phyloP scores from a whole-genome alignment of 306 rosid genomes.

The Sphenostylis stenocarpa region DNA sequence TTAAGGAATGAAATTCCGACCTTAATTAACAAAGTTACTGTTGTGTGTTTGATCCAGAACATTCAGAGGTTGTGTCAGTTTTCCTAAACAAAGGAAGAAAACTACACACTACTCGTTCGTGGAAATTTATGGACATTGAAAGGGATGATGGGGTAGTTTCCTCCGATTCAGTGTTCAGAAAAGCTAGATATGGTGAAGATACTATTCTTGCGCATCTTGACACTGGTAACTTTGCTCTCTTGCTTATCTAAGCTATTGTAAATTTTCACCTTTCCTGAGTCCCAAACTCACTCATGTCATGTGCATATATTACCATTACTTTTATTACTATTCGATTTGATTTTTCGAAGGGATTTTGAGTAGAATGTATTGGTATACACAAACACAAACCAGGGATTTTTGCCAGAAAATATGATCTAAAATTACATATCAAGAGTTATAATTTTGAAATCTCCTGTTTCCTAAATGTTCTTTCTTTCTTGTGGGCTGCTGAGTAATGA shows the following conservation, averaged over 20 bases:
- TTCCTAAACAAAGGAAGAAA: constrained; percentile 64
- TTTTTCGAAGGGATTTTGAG: background rate
- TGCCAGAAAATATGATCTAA: too few relatives aligned
- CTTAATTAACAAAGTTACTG: background rate
- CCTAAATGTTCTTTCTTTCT: constrained; percentile 11
- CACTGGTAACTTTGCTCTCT: constrained; percentile 46
- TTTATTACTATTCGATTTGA: background rate
- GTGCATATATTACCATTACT: background rate
- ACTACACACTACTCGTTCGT: constrained; percentile 78
- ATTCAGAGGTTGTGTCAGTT: constrained; percentile 63
- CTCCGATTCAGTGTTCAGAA: constrained; percentile 40
- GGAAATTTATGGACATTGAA: constrained; percentile 68
- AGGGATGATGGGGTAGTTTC: constrained; percentile 38
- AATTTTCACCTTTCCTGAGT: constrained; percentile 4
- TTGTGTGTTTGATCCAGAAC: constrained; percentile 24
- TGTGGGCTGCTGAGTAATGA: constrained; percentile 3
- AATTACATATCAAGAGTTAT: constrained; percentile 16
- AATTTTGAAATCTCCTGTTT: constrained; percentile 17
- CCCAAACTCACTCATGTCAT: background rate
- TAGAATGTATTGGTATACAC: background rate
- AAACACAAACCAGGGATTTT: background rate
- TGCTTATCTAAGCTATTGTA: background rate
- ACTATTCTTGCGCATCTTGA: constrained; percentile 64
- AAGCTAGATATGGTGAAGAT: constrained; percentile 67
- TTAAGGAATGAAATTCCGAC: background rate